Evolutionary conservation across 495 filamentous ascomycete genomes (phyloP).

Genomic region (Xylaria venustula): DNA sequence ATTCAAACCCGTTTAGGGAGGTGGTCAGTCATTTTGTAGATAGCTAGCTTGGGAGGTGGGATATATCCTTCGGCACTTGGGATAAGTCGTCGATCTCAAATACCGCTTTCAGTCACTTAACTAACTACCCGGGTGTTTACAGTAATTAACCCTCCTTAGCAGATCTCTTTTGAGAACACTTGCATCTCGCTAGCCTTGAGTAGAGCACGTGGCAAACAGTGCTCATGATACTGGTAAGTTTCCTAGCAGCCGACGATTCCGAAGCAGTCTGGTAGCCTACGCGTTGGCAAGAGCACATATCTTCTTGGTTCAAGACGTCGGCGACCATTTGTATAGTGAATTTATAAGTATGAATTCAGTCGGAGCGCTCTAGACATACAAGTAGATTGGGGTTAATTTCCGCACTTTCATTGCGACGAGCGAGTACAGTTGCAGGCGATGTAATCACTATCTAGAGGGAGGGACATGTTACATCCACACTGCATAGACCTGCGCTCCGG

Average conservation of each 20-base stretch:
- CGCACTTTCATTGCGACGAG: background rate
- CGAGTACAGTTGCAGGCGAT: background rate
- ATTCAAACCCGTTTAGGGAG: background rate
- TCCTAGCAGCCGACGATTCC: background rate
- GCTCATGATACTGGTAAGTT: background rate
- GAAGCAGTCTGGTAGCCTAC: too few species aligned
- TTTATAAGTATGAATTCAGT: too few species aligned
- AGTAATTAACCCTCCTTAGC: too few species aligned
- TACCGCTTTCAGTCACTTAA: conserved; percentile 4
- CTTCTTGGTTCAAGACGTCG: too few species aligned
- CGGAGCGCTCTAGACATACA: background rate
- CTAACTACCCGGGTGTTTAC: background rate
- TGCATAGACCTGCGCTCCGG: conserved; percentile 3
- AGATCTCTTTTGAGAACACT: too few species aligned
- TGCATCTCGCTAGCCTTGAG: too few species aligned
- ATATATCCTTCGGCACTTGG: conserved; percentile 1
- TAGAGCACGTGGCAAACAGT: conserved; percentile 3
- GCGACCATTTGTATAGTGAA: background rate
- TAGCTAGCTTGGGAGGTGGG: background rate
- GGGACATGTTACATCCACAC: background rate
- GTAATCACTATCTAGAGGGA: background rate
- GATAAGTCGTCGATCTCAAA: conserved; percentile 3
- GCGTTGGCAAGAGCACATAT: too few species aligned
- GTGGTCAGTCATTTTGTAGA: background rate
- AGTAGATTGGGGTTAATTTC: background rate